Percentiles rank a stretch among this genome's conserved stretches.
These are phyloP conservation scores for Podila epigama DNA, from an alignment of 192 early-diverging fungal genomes.

Conservation along the genomic window DNA sequence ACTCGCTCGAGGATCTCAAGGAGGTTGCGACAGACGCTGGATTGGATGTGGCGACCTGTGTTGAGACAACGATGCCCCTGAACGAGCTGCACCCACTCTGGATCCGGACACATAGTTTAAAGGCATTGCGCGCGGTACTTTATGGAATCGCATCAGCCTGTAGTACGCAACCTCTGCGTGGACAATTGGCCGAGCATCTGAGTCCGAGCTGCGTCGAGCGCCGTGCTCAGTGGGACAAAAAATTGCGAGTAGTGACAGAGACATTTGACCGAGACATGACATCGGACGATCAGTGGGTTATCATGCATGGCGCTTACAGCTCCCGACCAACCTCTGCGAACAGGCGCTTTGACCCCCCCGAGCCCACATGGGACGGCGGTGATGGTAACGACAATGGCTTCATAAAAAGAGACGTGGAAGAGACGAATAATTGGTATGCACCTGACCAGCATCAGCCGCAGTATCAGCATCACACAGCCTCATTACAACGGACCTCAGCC, in stretches of 20 bases:
- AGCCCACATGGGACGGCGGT: background rate
- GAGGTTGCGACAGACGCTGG: background rate
- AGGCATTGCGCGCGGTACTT: background rate
- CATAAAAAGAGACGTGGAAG: too few relatives aligned
- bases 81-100: too few relatives aligned
- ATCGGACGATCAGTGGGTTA: background rate
- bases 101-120: too few relatives aligned
- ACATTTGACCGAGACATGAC: background rate
- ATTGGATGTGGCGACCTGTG: background rate
- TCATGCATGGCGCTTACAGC: background rate
- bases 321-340: background rate
- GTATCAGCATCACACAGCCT: too few relatives aligned
- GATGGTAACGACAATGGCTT: too few relatives aligned
- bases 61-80: background rate
- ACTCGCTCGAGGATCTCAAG: background rate
- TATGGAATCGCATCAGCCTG: background rate
- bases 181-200: background rate
- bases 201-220: background rate
- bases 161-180: background rate
- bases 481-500: too few relatives aligned
- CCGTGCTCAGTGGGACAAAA: background rate
- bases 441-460: too few relatives aligned
- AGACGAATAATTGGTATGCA: too few relatives aligned
- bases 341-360: background rate
- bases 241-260: background rate